Evolutionary conservation across 805 yeast genomes (phyloP).

Genomic region (Saccharomycopsis capsularis): DNA sequence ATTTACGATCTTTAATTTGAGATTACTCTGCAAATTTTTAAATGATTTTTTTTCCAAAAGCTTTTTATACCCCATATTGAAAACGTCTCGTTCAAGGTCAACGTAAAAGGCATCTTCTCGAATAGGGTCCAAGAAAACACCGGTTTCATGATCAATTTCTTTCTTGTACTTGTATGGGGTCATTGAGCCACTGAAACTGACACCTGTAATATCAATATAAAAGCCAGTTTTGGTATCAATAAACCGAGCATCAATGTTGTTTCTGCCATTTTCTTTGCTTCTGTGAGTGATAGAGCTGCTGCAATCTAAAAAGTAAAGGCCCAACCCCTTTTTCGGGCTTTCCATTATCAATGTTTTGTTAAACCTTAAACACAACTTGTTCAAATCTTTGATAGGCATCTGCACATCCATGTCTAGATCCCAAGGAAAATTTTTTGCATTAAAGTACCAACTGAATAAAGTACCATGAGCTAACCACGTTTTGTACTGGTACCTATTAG

Average conservation of each 20-base stretch:
- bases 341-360: conserved; percentile 36
- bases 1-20: conserved; percentile 32
- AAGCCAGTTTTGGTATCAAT: conserved; percentile 64
- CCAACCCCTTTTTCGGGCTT: conserved; percentile 48
- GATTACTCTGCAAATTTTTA: conserved; percentile 1
- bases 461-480: conserved; percentile 67
- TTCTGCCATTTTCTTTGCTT: conserved; percentile 47
- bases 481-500: conserved; percentile 36
- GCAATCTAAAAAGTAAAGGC: conserved; percentile 43
- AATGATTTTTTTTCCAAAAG: not conserved
- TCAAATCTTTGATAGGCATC: conserved; percentile 45
- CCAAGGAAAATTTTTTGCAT: conserved; percentile 57
- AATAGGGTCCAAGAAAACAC: not conserved
- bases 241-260: conserved; percentile 66
- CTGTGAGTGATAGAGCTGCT: conserved; percentile 49
- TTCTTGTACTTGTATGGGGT: conserved; percentile 6
- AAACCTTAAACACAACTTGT: conserved; percentile 37
- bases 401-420: conserved; percentile 62
- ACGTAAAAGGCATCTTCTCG: not conserved
- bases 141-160: not conserved
- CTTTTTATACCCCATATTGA: conserved; percentile 1
- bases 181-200: conserved; percentile 30
- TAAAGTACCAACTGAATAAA: conserved; percentile 56
- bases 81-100: not conserved
- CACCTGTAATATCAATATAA: conserved; percentile 66